phyloP scores from a whole-genome alignment of 345 rosid species.

The Adansonia digitata region DNA sequence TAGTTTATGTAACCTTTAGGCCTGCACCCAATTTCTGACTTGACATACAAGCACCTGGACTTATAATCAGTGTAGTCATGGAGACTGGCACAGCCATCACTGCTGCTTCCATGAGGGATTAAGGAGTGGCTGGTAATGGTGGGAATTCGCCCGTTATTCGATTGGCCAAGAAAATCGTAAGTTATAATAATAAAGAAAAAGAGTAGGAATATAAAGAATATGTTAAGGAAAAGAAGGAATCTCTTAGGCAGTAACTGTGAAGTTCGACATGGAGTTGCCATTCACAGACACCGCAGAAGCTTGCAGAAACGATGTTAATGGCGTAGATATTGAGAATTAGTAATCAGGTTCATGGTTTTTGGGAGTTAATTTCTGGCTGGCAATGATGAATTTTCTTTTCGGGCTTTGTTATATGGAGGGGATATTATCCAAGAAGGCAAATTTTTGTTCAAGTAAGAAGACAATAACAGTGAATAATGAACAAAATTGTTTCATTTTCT shows the following conservation, averaged over 20 bases:
- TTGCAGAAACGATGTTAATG: slow-evolving; percentile 10
- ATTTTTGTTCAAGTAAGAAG: not conserved
- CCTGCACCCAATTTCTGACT: slow-evolving; percentile 46
- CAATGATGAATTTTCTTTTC: slow-evolving; percentile 8
- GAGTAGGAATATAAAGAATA: slow-evolving; percentile 45
- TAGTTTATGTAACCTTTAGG: slow-evolving; percentile 81
- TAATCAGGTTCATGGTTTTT: slow-evolving; percentile 12
- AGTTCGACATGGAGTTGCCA: slow-evolving; percentile 32
- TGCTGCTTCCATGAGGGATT: slow-evolving; percentile 8
- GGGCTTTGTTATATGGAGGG: slow-evolving; percentile 10
- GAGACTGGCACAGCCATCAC: slow-evolving; percentile 33
- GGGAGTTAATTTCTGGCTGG: slow-evolving; percentile 11
- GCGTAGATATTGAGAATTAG: slow-evolving; percentile 10
- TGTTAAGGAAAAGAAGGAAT: slow-evolving; percentile 43
- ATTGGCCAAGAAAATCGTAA: slow-evolving; percentile 17
- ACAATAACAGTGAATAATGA: not conserved
- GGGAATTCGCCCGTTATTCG: slow-evolving; percentile 5
- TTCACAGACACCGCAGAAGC: slow-evolving; percentile 22
- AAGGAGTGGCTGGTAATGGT: not conserved
- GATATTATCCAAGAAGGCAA: slow-evolving; percentile 1
- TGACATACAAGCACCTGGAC: slow-evolving; percentile 60
- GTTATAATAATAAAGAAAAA: slow-evolving; percentile 24
- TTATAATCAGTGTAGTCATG: slow-evolving; percentile 38
- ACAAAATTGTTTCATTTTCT: not conserved
- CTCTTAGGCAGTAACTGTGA: slow-evolving; percentile 23